Base-by-base conservation (phyloP, 1,139 yeast species). In the Martiniozyma asiatica region DNA sequence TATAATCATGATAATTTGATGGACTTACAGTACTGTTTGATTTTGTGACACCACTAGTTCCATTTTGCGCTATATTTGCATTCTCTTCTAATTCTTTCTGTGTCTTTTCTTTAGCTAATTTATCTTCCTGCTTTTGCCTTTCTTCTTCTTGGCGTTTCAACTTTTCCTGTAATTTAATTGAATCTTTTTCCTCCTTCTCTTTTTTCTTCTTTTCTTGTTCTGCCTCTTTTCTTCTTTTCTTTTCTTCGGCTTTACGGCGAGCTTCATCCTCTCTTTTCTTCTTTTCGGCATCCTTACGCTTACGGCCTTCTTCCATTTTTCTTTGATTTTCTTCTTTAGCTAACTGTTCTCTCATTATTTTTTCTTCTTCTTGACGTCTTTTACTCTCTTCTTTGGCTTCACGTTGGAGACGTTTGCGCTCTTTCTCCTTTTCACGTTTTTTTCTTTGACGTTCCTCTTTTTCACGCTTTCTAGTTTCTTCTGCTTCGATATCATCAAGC, bases 401-500 rank as follows among this genome's bases (percentile, higher is more conserved):
- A 47, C 75, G 80, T 39, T 68, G 75, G 25, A 68, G 63, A 16
- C 78, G 65, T 50, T 79, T 80, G 64, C 79, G 80, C 44, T 81
- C 92, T 49, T 76, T 75, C 35, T 77, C 74, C 56, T 74, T 76
- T 45, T 82, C 93, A 52, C 71, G 75, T 42, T 79, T 89, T 37
- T 66, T 67, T 39, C 66, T 63, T 47, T 76, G 78, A 54, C 78
- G 78, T 50, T 72, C 69, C 50, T 78, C 89, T 27, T 72, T 72
- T 41, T 77, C 85, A 46, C 69, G 72, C 47, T 73, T 68, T 18
- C 74, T 71, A 29, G 65, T 63, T 42, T 73, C 80, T 51, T 80
- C 93, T 13, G 77, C 82, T 37, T 80, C 93, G 28, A 82, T 65
- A 48, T 82, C 94, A 45, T 73, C 84, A 39, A 81, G 68, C 38